Conservation (phyloP, 2,329 filamentous ascomycete genomes). For the Verticillium albo-atrum region DNA sequence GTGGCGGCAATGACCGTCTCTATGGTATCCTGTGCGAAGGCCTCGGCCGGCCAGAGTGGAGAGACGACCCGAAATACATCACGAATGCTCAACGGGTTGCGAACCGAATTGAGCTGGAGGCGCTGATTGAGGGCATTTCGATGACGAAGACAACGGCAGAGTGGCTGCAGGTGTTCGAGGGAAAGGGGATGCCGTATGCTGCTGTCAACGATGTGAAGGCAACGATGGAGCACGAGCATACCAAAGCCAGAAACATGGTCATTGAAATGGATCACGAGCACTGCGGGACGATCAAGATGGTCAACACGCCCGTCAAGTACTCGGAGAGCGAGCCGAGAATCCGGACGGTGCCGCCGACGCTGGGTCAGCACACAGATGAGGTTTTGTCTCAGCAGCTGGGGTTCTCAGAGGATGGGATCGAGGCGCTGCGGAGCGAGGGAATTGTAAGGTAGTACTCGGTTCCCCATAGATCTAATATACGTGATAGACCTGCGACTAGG, state of each 20-base stretch:
- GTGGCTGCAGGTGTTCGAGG: constrained; percentile 83
- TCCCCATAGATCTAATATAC: no score
- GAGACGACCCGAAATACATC: constrained; percentile 51
- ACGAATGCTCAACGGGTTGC: constrained; percentile 61
- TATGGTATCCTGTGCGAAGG: constrained; percentile 61
- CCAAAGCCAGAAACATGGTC: constrained; percentile 83
- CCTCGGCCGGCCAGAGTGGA: constrained; percentile 55
- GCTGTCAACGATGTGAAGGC: constrained; percentile 90
- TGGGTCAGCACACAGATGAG: constrained; percentile 85
- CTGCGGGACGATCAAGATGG: constrained; percentile 82
- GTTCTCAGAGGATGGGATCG: constrained; percentile 54
- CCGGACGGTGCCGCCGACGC: constrained; percentile 71
- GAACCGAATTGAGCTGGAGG: constrained; percentile 73
- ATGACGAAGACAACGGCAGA: constrained; percentile 74
- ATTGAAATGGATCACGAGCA: constrained; percentile 76
- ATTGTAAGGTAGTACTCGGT: constrained; percentile 49
- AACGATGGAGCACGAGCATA: constrained; percentile 81
- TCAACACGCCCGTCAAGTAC: constrained; percentile 94
- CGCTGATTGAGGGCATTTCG: constrained; percentile 72
- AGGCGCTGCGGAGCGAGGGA: constrained; percentile 58
- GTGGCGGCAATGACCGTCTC: constrained; percentile 67
- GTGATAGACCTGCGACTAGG: no score
- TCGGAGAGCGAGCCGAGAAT: constrained; percentile 76
- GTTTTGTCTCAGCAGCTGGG: constrained; percentile 63
- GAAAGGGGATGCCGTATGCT: constrained; percentile 85